Evolutionary conservation across 805 yeast species (phyloP), one percentile per base, ranked within the genome.

Genomic region (Priceomyces medius): DNA sequence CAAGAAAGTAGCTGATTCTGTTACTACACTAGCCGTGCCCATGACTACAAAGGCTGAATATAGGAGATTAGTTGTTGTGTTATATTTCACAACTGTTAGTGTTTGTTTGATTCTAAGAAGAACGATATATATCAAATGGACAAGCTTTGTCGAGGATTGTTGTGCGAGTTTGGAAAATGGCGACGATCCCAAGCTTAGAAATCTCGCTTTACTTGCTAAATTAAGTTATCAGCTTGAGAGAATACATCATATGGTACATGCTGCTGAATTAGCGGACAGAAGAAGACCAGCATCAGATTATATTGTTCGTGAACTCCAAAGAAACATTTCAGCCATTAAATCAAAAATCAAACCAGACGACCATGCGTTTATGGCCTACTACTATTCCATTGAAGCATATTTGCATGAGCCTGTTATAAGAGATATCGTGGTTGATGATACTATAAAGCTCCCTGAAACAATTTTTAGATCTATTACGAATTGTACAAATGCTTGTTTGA

Each of bases 21-120:
- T 49, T 16, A 20, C 19, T 20, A 20, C 38, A 32, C 21, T n/a
- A 10, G 37, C 31, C n/a, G 12, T 7, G 4, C 28, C 20, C 14
- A 17, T 24, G 10, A 10, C 23, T 8, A 9, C 40, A 4, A 50
- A 37, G 5, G 28, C 68, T 4, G 85, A 80, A 45, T 68, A 75
- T 48, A 64, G 78, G 40, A 68, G 73, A 12, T 49, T 84, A 19
- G 71, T 85, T 41, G 54, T 87, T 49, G 68, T 76, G 8, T 75
- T 82, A 3, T 88, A 85, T 56, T 68, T 79, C 46, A 64, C 80
- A 6, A 73, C 87, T 2, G 77, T 86, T 28, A 77, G 83, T 38
- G 79, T 80, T 41, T 75, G 86, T 18, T 66, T 85, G 40, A 81
- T 85, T 43, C 63, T 86, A 44, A 68, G 90, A 44, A 73, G 93